Percentiles rank a stretch among this genome's conserved stretches.
These are phyloP conservation scores for Aureobasidium sp. DNA, from an alignment of 2,329 filamentous ascomycete species.

Conservation along the genomic window DNA sequence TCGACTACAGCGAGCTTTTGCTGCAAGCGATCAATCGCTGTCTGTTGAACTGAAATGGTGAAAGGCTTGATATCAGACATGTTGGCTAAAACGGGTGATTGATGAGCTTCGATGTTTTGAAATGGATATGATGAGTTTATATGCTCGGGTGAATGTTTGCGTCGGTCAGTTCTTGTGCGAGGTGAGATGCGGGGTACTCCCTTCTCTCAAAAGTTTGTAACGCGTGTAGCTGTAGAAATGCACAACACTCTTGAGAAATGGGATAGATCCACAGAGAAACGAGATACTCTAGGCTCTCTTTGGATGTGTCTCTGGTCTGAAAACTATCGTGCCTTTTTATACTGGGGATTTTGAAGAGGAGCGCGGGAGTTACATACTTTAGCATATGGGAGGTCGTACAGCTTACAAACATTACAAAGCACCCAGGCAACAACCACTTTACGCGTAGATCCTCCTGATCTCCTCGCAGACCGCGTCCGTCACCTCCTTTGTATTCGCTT, in stretches of 20 bases:
- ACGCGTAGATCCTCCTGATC: slow-evolving; percentile 19
- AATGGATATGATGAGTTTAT: not conserved
- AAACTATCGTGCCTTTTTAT: no score
- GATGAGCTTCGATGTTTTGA: not conserved
- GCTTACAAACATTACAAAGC: not conserved
- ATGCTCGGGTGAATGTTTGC: not conserved
- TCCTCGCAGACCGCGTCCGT: slow-evolving; percentile 35
- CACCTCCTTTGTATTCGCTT: slow-evolving; percentile 32
- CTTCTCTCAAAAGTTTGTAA: no score
- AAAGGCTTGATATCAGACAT: not conserved
- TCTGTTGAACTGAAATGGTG: not conserved
- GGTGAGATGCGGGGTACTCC: no score
- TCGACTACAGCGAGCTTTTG: slow-evolving; percentile 3
- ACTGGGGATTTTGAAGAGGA: no score
- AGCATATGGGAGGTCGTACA: no score
- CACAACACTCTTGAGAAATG: no score
- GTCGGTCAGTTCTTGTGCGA: no score
- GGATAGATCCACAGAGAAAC: no score
- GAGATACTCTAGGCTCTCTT: no score
- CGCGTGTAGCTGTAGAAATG: no score
- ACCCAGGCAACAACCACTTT: not conserved
- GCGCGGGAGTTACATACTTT: no score
- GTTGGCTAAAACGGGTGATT: not conserved
- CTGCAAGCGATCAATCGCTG: not conserved
- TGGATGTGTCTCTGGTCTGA: no score